These are phyloP conservation scores for Poa pratensis DNA, from an alignment of 176 grass and related monocot species.

Conservation along the genomic window DNA sequence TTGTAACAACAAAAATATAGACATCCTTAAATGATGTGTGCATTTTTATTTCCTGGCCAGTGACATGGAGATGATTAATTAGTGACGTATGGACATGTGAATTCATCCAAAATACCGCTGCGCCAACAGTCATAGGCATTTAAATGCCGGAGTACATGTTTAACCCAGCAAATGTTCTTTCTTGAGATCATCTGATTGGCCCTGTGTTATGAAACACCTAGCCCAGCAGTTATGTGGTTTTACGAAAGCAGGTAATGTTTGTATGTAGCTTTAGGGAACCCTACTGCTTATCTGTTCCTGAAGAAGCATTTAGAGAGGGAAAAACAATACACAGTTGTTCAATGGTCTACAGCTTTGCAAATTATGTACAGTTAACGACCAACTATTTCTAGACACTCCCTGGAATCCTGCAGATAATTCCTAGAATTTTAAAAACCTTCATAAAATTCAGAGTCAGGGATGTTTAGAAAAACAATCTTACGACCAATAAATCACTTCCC, in stretches of 20 bases:
- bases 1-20: conserved; percentile 26
- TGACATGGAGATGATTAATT: background rate
- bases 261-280: background rate
- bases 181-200: background rate
- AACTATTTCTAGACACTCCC: background rate
- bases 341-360: conserved; percentile 17
- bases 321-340: conserved; percentile 17
- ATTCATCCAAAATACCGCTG: background rate
- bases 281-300: background rate
- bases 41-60: background rate
- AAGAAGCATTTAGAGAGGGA: background rate
- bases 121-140: background rate
- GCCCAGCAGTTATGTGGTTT: background rate
- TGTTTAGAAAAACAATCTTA: conserved; percentile 32
- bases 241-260: background rate
- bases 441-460: conserved; percentile 5
- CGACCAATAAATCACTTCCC: conserved; percentile 28
- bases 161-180: background rate
- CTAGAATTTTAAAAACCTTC: conserved; percentile 36
- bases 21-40: background rate
- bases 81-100: background rate
- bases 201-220: background rate
- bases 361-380: conserved; percentile 42
- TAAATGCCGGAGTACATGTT: background rate
- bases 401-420: conserved; percentile 27